Conservation (phyloP, 2,329 filamentous ascomycete species). For the Phyllosticta paracitricarpa region DNA sequence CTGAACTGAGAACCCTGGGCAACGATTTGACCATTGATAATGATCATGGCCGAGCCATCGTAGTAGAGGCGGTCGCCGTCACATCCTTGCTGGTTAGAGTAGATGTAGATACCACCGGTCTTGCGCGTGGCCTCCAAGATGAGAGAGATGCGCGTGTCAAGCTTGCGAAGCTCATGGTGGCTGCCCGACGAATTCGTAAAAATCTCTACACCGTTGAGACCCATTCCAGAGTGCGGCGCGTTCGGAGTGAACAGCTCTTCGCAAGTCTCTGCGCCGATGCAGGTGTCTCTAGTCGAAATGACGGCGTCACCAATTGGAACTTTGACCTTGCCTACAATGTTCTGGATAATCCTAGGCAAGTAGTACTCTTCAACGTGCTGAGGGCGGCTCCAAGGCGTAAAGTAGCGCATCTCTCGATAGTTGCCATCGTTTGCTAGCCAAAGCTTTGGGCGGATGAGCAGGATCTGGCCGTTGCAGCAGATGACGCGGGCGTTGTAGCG, state of each 20-base stretch:
- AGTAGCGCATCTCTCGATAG: constrained; percentile 32
- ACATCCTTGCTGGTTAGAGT: constrained; percentile 51
- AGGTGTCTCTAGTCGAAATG: constrained; percentile 51
- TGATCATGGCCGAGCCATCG: constrained; percentile 50
- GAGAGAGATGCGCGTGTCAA: constrained; percentile 52
- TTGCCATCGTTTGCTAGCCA: constrained; percentile 62
- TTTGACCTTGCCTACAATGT: constrained; percentile 45
- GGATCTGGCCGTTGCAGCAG: constrained; percentile 54
- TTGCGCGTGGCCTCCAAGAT: constrained; percentile 58
- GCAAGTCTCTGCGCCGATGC: constrained; percentile 55
- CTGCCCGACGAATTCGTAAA: constrained; percentile 57
- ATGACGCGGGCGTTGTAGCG: constrained; percentile 57
- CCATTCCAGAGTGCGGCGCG: constrained; percentile 48
- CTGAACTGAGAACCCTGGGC: constrained; percentile 59
- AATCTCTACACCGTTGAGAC: constrained; percentile 62
- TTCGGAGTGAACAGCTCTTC: constrained; percentile 34
- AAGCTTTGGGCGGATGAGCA: constrained; percentile 64
- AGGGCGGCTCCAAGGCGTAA: constrained; percentile 35
- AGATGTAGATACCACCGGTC: constrained; percentile 51
- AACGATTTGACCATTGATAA: constrained; percentile 52
- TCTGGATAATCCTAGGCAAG: constrained; percentile 49
- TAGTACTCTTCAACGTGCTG: constrained; percentile 55
- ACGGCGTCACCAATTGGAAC: constrained; percentile 62
- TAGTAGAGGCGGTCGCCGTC: constrained; percentile 26
- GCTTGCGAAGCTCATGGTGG: constrained; percentile 59